Evolutionary conservation across 73 alveolate genomes (phyloP).

Genomic region (Tetrahymena malaccensis): DNA sequence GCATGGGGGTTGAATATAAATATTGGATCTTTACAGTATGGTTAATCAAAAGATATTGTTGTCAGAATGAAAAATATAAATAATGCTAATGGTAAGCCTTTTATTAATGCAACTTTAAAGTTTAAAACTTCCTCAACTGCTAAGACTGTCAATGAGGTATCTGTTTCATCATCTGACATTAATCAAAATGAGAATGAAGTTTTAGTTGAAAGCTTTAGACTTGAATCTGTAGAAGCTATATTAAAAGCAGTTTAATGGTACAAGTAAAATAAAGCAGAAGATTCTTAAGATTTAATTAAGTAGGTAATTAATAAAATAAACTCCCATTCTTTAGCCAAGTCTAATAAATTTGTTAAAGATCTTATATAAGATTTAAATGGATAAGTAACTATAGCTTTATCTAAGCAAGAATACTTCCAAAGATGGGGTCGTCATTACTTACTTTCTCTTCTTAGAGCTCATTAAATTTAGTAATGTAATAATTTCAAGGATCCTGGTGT

Average conservation of each 20-base stretch:
- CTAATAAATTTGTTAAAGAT: not conserved
- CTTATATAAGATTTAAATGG: not conserved
- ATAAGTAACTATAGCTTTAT: not conserved
- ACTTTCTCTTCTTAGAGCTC: not conserved
- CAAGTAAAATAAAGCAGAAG: not conserved
- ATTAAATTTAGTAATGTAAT: not conserved
- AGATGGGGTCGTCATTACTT: not conserved
- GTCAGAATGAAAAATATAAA: not conserved
- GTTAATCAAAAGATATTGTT: not conserved
- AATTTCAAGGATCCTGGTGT: slow-evolving; percentile 2
- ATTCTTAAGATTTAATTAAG: not conserved
- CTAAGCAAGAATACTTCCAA: not conserved
- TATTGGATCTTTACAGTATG: not conserved
- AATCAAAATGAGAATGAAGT: not conserved
- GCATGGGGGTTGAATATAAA: not conserved
- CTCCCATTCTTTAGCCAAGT: not conserved
- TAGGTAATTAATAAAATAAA: not conserved
- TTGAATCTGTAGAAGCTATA: not conserved
- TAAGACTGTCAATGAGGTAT: not conserved
- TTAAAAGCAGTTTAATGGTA: not conserved
- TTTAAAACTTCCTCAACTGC: not conserved
- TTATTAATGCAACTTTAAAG: not conserved
- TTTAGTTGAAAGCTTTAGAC: not conserved
- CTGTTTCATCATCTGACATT: not conserved
- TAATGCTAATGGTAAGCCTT: not conserved